Base-by-base conservation (phyloP, 179 eudicot genomes). In the Sideroxylon spinosum region DNA sequence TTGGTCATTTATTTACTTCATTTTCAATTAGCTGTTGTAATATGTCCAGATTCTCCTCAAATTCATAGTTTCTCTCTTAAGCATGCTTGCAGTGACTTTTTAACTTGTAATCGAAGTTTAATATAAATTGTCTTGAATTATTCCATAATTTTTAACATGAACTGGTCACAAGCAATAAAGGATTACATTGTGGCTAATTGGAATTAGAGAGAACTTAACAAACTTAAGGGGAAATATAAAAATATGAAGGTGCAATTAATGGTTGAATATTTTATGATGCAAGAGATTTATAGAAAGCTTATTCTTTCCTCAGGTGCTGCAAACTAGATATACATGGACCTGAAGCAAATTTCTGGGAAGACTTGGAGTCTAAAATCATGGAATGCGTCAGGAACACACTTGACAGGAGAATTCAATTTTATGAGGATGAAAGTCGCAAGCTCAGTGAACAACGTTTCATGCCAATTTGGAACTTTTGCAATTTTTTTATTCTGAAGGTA, bases 401-500 rank as follows among this genome's bases (percentile, higher is more conserved):
- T 75, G 99, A 95, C 80, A 89, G 90, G 80, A 92, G 99, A 20
- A 87, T 92, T 74, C 94, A 90, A 74, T 95, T 95, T 81, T 95
- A 95, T 70, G 99, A 95, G 84, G 99, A 95, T 59, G 99, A 95
- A 86, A 88, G 92, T 62, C 91, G 97, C 73, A 95, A 92, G 94
- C 97, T 95, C 82, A 95, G 96, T 78, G 99, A 95, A 81, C 98
- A 93, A 76, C 91, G 97, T 28, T 86, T 91, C 80, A 88, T 91
- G 99, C 98, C 99, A 70, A 84, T 92, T 77, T 95, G 98, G 98
- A 95, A 90, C 85, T 95, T 95, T 81, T 95, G 99, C 83, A 93
- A 90, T 82, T 95, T 93, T 86, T 95, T 95, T 79, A 89, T 95
- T 76, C 78, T 95, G 68, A 95, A 95, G 99, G 98, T 95, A 82